A percentile compares a stretch with the other conserved stretches of the same genome.
These are phyloP conservation scores for Monoraphidium neglectum DNA, from an alignment of 139 green algal species.

Conservation along the genomic window DNA sequence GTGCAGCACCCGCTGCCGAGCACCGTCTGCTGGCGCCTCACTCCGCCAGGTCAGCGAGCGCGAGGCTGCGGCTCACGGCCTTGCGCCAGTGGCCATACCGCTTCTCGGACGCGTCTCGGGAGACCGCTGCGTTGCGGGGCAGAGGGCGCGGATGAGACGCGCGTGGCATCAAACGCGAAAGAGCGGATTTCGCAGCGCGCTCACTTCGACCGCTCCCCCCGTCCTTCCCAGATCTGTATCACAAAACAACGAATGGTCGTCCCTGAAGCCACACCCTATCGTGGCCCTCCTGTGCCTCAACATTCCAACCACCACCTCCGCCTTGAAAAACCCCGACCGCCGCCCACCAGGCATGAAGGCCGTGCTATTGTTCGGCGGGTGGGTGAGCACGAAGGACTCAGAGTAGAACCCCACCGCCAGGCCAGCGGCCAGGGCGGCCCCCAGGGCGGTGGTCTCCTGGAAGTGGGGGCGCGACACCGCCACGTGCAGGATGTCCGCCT, in stretches of 20 bases:
- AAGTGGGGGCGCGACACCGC: constrained; percentile 79
- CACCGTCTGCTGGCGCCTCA: neutral
- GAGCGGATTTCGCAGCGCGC: no score
- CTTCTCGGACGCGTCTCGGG: constrained; percentile 32
- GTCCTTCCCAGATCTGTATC: no score
- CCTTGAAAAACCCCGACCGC: no score
- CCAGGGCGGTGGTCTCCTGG: constrained; percentile 91
- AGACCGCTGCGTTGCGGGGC: constrained; percentile 2
- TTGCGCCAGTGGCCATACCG: constrained; percentile 70
- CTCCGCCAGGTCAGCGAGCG: constrained; percentile 56
- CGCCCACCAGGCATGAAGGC: neutral
- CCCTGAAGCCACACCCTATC: no score
- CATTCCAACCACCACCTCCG: no score
- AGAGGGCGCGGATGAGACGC: no score
- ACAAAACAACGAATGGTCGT: no score
- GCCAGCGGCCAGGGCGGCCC: constrained; percentile 91
- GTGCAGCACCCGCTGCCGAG: no score
- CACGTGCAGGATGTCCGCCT: constrained; percentile 79
- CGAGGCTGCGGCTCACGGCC: constrained; percentile 69
- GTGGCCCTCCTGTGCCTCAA: no score
- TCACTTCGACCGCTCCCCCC: no score
- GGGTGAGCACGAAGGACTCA: constrained; percentile 43
- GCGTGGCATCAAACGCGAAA: no score
- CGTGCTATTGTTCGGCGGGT: neutral
- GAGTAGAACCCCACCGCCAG: constrained; percentile 86